phyloP scores from a whole-genome alignment of 129 eudicot genomes.

The Helianthus annuus region DNA sequence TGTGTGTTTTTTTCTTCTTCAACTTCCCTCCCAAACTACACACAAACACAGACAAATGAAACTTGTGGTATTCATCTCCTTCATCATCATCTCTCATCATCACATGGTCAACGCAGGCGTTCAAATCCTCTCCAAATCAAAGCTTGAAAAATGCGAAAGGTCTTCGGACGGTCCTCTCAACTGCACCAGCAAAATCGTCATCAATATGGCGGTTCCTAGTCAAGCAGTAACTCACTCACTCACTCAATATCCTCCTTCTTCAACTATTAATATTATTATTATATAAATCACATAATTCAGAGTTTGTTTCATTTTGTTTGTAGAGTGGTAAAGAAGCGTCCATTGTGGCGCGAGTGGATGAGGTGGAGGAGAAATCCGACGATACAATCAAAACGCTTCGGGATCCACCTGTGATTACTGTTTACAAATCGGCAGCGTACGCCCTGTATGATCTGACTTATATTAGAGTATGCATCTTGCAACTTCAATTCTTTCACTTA shows the following conservation, averaged over 20 bases:
- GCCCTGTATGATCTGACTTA: conserved; percentile 76
- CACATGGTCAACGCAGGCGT: conserved; percentile 11
- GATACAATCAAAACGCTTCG: conserved; percentile 68
- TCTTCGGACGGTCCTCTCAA: conserved; percentile 43
- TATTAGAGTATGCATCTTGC: conserved; percentile 55
- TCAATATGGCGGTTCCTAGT: conserved; percentile 81
- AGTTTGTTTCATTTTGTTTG: neutral
- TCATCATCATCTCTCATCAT: conserved; percentile 13
- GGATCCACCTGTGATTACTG: conserved; percentile 73
- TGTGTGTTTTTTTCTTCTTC: neutral
- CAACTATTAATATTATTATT: neutral
- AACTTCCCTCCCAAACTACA: neutral
- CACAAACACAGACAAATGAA: conserved; percentile 28
- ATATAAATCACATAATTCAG: neutral
- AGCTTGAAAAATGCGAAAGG: conserved; percentile 72
- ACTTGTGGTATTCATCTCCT: conserved; percentile 18
- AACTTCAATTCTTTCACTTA: neutral
- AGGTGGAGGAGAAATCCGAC: conserved; percentile 67
- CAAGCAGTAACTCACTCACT: conserved; percentile 46
- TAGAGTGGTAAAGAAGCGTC: conserved; percentile 94
- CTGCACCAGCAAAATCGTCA: conserved; percentile 65
- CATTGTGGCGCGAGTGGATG: conserved; percentile 58
- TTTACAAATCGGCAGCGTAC: conserved; percentile 74
- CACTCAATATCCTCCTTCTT: neutral
- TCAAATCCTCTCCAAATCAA: conserved; percentile 79